A percentile compares a stretch with the other conserved stretches of the same genome.
Conservation (phyloP, 2,329 filamentous ascomycete genomes). For the Sarocladiaceae sp. region DNA sequence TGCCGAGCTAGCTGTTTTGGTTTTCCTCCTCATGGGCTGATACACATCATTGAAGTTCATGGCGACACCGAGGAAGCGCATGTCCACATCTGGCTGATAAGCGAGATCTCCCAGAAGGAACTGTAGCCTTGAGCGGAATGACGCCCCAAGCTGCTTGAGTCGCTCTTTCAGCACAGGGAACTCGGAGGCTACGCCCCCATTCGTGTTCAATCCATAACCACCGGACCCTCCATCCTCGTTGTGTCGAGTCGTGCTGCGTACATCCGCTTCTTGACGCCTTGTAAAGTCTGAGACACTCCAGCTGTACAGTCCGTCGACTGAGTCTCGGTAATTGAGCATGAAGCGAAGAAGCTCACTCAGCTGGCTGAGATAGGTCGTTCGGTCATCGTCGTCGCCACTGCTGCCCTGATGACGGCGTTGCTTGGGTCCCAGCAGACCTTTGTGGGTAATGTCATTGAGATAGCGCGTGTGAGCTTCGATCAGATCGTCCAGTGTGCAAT, state of each 20-base stretch:
- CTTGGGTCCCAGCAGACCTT: slow-evolving; percentile 79
- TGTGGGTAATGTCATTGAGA: slow-evolving; percentile 89
- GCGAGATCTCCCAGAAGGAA: slow-evolving; percentile 82
- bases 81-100: slow-evolving; percentile 89
- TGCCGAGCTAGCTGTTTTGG: slow-evolving; percentile 27
- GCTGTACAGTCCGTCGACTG: slow-evolving; percentile 87
- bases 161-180: slow-evolving; percentile 71
- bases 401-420: slow-evolving; percentile 31
- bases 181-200: slow-evolving; percentile 44
- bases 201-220: neutral
- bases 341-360: slow-evolving; percentile 86
- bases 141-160: slow-evolving; percentile 62
- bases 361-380: slow-evolving; percentile 77
- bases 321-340: slow-evolving; percentile 91
- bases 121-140: slow-evolving; percentile 73
- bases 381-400: slow-evolving; percentile 52
- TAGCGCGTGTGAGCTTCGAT: slow-evolving; percentile 89
- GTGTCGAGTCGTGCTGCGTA: slow-evolving; percentile 57
- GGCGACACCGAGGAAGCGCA: slow-evolving; percentile 89
- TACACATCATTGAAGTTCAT: slow-evolving; percentile 99
- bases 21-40: slow-evolving; percentile 63
- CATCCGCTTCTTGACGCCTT: slow-evolving; percentile 75
- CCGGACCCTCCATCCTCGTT: neutral
- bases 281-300: slow-evolving; percentile 95
- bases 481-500: slow-evolving; percentile 88